Percentiles rank a stretch among this genome's conserved stretches.
Conservation (phyloP, 768 basidiomycete genomes). For the Podaxis sp. region DNA sequence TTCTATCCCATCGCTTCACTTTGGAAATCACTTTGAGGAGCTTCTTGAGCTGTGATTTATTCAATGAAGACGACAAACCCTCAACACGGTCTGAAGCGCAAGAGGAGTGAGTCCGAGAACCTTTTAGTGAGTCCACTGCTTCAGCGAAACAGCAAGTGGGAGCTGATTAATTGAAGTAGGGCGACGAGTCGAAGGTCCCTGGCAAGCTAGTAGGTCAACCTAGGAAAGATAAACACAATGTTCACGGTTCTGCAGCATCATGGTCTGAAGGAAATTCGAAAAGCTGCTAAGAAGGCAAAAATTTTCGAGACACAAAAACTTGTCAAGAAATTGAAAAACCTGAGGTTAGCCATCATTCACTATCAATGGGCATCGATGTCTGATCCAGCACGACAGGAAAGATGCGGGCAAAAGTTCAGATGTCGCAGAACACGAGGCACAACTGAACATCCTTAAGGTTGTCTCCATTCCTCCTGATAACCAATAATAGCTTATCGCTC, state of each 20-base stretch:
- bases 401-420: slow-evolving; percentile 38
- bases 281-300: slow-evolving; percentile 79
- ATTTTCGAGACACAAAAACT: slow-evolving; percentile 78
- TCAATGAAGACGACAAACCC: slow-evolving; percentile 19
- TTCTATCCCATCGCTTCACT: background rate
- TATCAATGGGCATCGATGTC: background rate
- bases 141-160: background rate
- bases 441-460: slow-evolving; percentile 70
- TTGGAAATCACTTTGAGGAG: background rate
- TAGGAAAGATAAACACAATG: background rate
- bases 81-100: slow-evolving; percentile 41
- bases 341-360: slow-evolving; percentile 44
- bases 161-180: slow-evolving; percentile 27
- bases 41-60: background rate
- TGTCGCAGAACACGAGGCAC: slow-evolving; percentile 52
- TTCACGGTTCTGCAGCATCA: slow-evolving; percentile 56
- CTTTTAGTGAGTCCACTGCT: background rate
- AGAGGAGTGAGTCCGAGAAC: slow-evolving; percentile 34
- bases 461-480: background rate
- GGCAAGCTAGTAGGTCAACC: slow-evolving; percentile 55
- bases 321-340: slow-evolving; percentile 77
- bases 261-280: slow-evolving; percentile 67
- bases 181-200: slow-evolving; percentile 41
- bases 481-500: slow-evolving; percentile 11
- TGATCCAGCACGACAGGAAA: slow-evolving; percentile 23